Base-by-base conservation (phyloP, 768 basidiomycete species). In the Psilocybe cubensis region DNA sequence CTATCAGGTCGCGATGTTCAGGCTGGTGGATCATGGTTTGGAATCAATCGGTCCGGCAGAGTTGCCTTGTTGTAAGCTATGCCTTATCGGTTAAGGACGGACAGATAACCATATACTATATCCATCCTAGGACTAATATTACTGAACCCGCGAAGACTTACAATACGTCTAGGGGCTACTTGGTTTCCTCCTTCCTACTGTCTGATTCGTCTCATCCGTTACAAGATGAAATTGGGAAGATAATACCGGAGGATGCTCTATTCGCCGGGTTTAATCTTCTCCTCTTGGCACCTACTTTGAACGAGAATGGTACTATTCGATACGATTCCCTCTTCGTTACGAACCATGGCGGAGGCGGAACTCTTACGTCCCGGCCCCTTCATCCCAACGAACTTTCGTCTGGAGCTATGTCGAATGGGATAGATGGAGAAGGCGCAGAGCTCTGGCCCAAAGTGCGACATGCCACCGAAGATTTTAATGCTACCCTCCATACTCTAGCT, bases 11-110 rank as follows among this genome's bases (percentile, higher is more conserved):
- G 86, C 62, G 92, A 94, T 72, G 66, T 77, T 20, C 74, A 74
- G 46, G 91, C 86, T 2, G 91, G 91, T 38, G 92, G 92, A 42
- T 89, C 91, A 31, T 94, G 92, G 92, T 80, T 92, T 65, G 92
- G 92, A 11, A 71, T 92, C 55, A 84, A 71, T 67, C 80, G 81
- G 58, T 60, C 79, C 57, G 92, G 92, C 21, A 81, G 81, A 62
- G 72, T 92, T 53, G 90, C 89, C 11, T 68, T 94, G 50, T 67
- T 93, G 92, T 92, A 71, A 72, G 91, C 53, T 59, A 42, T 52
- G 51, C 40, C 42, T 51, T 55, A 52, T 52, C 61, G 56, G 57
- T 23, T 18, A 24, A 52, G 24, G 12, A 27, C 57, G 25, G 52
- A 55, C 44, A 41, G 47, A 60, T 54, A 53, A 61, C 49, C 25